phyloP scores from a whole-genome alignment of 768 basidiomycete genomes.

The Mycena galopus region DNA sequence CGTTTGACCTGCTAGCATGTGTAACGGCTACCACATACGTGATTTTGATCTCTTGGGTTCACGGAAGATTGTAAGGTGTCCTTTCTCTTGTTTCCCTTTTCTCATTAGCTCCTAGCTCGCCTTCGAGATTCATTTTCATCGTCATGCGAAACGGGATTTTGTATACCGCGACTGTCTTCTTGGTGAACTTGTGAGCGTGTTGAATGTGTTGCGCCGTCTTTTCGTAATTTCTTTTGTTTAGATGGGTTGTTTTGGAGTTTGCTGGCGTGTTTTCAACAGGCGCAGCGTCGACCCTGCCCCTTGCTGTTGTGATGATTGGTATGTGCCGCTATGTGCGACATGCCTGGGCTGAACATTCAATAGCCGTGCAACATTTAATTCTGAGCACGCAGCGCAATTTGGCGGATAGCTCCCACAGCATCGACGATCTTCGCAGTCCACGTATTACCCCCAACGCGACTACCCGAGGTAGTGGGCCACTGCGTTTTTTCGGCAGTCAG shows the following conservation, averaged over 20 bases:
- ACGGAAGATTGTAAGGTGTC: background rate
- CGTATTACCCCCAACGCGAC: background rate
- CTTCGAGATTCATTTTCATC: constrained; percentile 2
- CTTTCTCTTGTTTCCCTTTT: background rate
- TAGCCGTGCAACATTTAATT: constrained; percentile 30
- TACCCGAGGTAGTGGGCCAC: constrained; percentile 1
- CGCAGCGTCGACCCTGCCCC: constrained; percentile 18
- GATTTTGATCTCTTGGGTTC: constrained; percentile 1
- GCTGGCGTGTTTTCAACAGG: constrained; percentile 6
- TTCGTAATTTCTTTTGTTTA: background rate
- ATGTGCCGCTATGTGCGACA: background rate
- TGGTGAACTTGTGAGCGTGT: constrained; percentile 19
- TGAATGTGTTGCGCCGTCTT: background rate
- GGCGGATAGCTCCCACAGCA: too few species aligned
- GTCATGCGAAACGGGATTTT: constrained; percentile 22
- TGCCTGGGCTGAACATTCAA: background rate
- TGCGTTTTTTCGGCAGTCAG: constrained; percentile 4
- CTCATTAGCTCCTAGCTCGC: background rate
- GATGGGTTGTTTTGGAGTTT: constrained; percentile 30
- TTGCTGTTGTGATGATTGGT: constrained; percentile 28
- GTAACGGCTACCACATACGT: constrained; percentile 19
- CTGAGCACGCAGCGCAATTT: constrained; percentile 33
- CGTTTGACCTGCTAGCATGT: constrained; percentile 19
- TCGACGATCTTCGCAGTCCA: background rate
- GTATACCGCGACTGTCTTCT: constrained; percentile 9